These are phyloP conservation scores for Trametes coccinea DNA, from an alignment of 768 basidiomycete species.

Conservation along the genomic window DNA sequence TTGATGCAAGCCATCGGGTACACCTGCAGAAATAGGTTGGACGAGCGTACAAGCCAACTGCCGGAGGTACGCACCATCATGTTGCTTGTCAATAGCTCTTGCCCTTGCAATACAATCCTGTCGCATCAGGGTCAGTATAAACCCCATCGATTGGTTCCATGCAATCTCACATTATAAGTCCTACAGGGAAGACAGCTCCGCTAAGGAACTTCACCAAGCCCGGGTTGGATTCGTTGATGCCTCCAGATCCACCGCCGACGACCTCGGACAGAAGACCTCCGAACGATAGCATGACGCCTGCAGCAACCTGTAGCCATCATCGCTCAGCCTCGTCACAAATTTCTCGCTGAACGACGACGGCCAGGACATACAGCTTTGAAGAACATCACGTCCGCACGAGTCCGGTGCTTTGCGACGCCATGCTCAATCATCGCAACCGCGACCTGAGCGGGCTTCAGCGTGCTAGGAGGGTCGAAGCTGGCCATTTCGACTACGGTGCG, in stretches of 20 bases:
- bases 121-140: neutral
- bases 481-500: slow-evolving; percentile 6
- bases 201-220: slow-evolving; percentile 66
- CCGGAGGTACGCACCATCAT: slow-evolving; percentile 55
- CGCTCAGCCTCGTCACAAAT: neutral
- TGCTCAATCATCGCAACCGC: slow-evolving; percentile 56
- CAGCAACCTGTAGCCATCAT: slow-evolving; percentile 50
- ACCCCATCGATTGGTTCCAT: neutral
- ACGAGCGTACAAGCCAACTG: too few relatives aligned
- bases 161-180: slow-evolving; percentile 68
- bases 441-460: slow-evolving; percentile 60
- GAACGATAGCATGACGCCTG: slow-evolving; percentile 74
- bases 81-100: slow-evolving; percentile 73
- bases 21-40: slow-evolving; percentile 39
- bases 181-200: slow-evolving; percentile 74
- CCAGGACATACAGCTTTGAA: slow-evolving; percentile 59
- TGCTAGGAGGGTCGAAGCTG: slow-evolving; percentile 38
- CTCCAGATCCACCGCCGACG: slow-evolving; percentile 57
- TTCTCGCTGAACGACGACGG: neutral
- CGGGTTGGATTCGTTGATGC: slow-evolving; percentile 53
- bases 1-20: slow-evolving; percentile 70
- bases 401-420: slow-evolving; percentile 63
- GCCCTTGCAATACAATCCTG: slow-evolving; percentile 73
- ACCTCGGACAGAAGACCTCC: slow-evolving; percentile 66
- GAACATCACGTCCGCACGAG: slow-evolving; percentile 60